These are phyloP conservation scores for Xerocomus potaroensis DNA, from an alignment of 768 basidiomycete species.

Conservation along the genomic window DNA sequence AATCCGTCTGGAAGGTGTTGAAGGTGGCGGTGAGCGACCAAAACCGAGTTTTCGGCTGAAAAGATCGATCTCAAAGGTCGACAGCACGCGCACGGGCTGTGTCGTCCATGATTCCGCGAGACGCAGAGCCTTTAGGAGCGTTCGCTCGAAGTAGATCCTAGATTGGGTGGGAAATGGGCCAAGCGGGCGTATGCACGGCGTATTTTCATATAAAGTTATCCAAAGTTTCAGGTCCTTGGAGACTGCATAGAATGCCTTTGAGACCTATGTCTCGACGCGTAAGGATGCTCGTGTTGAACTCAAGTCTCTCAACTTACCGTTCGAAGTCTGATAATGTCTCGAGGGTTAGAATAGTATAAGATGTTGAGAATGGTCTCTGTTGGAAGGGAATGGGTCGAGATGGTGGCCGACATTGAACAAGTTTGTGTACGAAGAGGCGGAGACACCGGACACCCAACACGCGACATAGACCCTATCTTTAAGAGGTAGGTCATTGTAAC, in stretches of 20 bases:
- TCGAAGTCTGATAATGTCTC: slow-evolving; percentile 1
- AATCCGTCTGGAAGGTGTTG: too few relatives aligned
- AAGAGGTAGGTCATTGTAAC: too few relatives aligned
- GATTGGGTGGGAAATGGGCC: background rate
- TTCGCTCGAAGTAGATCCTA: background rate
- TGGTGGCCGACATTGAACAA: background rate
- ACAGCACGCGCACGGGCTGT: background rate
- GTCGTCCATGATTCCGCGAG: slow-evolving; percentile 7
- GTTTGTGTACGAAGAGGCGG: too few relatives aligned
- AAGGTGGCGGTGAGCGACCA: too few relatives aligned
- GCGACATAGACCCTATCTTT: too few relatives aligned
- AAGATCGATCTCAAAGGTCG: background rate
- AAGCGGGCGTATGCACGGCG: background rate
- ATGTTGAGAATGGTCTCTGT: background rate
- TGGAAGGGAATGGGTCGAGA: background rate
- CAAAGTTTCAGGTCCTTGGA: background rate
- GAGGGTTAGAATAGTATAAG: background rate
- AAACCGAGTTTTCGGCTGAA: too few relatives aligned
- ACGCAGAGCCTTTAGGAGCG: background rate
- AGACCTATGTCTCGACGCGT: slow-evolving; percentile 3
- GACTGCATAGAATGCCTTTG: background rate
- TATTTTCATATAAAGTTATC: background rate
- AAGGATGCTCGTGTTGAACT: background rate
- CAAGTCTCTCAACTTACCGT: background rate
- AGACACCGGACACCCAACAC: too few relatives aligned